Conservation (phyloP, 2,329 filamentous ascomycete genomes). For the Cordyceps javanica region DNA sequence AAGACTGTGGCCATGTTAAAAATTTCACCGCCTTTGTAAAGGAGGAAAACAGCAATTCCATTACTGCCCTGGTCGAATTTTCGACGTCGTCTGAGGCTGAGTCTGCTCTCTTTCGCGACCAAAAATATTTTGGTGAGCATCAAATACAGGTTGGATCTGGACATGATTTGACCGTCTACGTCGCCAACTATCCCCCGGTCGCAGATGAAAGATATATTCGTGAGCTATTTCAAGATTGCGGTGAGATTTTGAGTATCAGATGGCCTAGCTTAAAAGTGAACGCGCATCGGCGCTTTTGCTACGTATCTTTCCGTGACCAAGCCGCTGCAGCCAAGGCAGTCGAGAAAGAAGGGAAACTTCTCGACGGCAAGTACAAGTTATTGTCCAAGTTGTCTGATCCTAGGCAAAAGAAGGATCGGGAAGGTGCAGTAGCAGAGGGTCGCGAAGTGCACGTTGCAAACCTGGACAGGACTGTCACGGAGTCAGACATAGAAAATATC, state of each 20-base stretch:
- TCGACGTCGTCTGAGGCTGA: constrained; percentile 71
- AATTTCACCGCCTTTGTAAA: constrained; percentile 60
- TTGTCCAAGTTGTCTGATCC: constrained; percentile 82
- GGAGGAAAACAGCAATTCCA: constrained; percentile 56
- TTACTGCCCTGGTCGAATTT: constrained; percentile 80
- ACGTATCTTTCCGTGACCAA: constrained; percentile 75
- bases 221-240: constrained; percentile 64
- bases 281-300: constrained; percentile 86
- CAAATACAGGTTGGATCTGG: constrained; percentile 70
- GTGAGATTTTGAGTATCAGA: constrained; percentile 76
- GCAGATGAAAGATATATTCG: constrained; percentile 67
- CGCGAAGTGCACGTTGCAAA: constrained; percentile 77
- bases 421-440: constrained; percentile 77
- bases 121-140: constrained; percentile 68
- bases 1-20: constrained; percentile 80
- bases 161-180: constrained; percentile 74
- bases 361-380: constrained; percentile 65
- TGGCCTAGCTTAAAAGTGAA: constrained; percentile 91
- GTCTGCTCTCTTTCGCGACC: constrained; percentile 73
- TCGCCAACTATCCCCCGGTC: constrained; percentile 80
- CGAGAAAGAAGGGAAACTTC: constrained; percentile 61
- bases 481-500: constrained; percentile 62
- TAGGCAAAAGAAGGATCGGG: constrained; percentile 65
- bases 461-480: constrained; percentile 54
- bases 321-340: constrained; percentile 66